Base-by-base conservation (phyloP, 371 early-diverging fungal species). In the Rhizopus sp. region DNA sequence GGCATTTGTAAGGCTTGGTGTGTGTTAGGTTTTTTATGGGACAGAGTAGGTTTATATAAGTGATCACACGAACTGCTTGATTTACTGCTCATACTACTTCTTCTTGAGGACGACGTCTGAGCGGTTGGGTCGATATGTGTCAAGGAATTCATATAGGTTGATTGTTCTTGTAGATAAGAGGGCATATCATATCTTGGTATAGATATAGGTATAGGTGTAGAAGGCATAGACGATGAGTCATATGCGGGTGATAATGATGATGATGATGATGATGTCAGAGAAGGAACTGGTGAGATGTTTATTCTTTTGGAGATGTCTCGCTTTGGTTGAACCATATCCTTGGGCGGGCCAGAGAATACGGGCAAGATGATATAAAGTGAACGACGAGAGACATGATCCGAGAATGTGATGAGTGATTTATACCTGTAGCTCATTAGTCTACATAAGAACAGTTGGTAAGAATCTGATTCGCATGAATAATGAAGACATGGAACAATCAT, bases 401-500 rank as follows among this genome's bases (percentile, higher is more conserved):
- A 15, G 53, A 13, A 31, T 60, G 53, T 1, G 12, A 73, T 58
- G 29, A 42, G 61, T 0, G 5, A 10, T 32, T 61, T 62, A 7
- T 75, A 58, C 8, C 37, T 57, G 47, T 76, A 78, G 0, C 51
- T 32, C 1, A 59, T 23, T 7, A 78, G 8, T 10, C 55, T 49
- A 41, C 69, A 63, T 47, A 73, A 81, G 38, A 62, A 70, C 0
- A 81, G 41, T 0, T 66, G 62, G 41, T 69, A 81, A 1, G 45
- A n/a, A 0, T 40, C 52, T 7, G 66, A 51, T 37, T 63, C 53
- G 3, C 51, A 46, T 5, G 77, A 75, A 42, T 78, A 74, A 62
- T 76, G 75, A 12, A 81, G 61, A 15, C 78, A 72, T 5, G 72
- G 62, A 3, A 68, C 40, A n/a, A 54, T 16, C 5, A 10, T 49